phyloP scores from a whole-genome alignment of 257 asterid genomes.

The Jaltomata sinuosa region DNA sequence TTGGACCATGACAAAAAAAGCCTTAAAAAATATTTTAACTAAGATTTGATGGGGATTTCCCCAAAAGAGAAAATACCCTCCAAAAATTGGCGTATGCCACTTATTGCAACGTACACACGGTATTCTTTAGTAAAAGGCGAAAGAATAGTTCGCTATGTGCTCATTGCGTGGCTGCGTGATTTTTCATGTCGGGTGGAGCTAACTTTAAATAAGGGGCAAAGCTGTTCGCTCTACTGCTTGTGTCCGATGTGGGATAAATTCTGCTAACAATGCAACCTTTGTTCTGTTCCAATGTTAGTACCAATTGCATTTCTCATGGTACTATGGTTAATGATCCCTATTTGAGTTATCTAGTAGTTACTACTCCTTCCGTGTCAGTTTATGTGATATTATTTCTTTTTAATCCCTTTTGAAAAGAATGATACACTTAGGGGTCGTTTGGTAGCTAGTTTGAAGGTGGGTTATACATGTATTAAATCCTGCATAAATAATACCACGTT shows the following conservation, averaged over 20 bases:
- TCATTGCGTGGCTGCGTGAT: neutral
- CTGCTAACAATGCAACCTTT: neutral
- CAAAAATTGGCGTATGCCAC: neutral
- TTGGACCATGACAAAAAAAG: too few species aligned
- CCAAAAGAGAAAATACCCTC: neutral
- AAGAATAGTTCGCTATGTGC: neutral
- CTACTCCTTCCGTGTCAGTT: too few species aligned
- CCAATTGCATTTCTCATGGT: neutral
- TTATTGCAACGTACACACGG: neutral
- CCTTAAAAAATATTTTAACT: too few species aligned
- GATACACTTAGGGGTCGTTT: too few species aligned
- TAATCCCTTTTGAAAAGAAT: neutral
- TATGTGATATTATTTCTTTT: too few species aligned
- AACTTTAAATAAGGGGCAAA: neutral
- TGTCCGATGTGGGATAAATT: neutral
- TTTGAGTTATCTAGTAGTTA: neutral
- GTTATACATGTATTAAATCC: too few species aligned
- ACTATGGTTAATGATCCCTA: neutral
- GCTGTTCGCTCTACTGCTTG: neutral
- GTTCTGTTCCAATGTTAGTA: neutral
- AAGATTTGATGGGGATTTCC: neutral
- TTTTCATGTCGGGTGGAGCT: rapidly evolving
- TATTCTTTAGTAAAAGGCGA: neutral
- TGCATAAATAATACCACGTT: too few species aligned
- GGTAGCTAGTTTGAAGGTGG: too few species aligned